These are phyloP conservation scores for Trametes sanguinea DNA, from an alignment of 768 basidiomycete species.

Conservation along the genomic window DNA sequence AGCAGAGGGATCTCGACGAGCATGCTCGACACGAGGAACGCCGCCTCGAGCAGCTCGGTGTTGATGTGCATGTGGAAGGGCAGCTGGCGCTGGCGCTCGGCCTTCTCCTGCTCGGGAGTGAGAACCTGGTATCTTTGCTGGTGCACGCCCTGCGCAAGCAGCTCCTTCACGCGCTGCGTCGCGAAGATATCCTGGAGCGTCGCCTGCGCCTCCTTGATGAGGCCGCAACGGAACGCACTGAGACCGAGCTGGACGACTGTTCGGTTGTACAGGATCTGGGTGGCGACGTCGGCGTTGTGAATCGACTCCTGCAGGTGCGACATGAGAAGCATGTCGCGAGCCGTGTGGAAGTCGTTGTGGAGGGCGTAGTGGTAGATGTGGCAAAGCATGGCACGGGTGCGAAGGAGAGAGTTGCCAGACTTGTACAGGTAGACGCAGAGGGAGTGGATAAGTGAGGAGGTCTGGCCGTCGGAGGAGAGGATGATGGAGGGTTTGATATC, in stretches of 20 bases:
- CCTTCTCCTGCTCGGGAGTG: constrained; percentile 94
- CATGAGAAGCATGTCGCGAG: constrained; percentile 98
- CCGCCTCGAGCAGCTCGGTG: constrained; percentile 95
- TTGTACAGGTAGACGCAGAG: constrained; percentile 94
- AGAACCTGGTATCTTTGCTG: constrained; percentile 86
- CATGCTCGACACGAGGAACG: constrained; percentile 98
- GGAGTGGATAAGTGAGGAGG: constrained; percentile 80
- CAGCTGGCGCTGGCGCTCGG: constrained; percentile 92
- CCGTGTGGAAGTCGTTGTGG: constrained; percentile 94
- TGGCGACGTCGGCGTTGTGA: constrained; percentile 93
- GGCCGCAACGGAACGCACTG: constrained; percentile 92
- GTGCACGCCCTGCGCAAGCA: constrained; percentile 95
- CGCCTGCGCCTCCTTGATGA: constrained; percentile 91
- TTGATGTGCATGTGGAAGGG: constrained; percentile 99
- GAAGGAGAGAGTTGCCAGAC: constrained; percentile 85
- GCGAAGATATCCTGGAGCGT: constrained; percentile 95
- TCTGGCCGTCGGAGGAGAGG: constrained; percentile 53
- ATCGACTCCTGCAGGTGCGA: constrained; percentile 97
- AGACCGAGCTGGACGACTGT: constrained; percentile 96
- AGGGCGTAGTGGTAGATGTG: constrained; percentile 98
- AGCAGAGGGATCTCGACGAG: constrained; percentile 94
- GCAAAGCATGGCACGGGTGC: constrained; percentile 95
- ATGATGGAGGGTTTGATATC: constrained; percentile 65
- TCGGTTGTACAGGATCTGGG: constrained; percentile 97
- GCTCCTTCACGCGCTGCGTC: constrained; percentile 95